A percentile compares a stretch with the other conserved stretches of the same genome.
Evolutionary conservation across 2,329 filamentous ascomycete genomes (phyloP).

Genomic region (Pseudogymnoascus sp.): DNA sequence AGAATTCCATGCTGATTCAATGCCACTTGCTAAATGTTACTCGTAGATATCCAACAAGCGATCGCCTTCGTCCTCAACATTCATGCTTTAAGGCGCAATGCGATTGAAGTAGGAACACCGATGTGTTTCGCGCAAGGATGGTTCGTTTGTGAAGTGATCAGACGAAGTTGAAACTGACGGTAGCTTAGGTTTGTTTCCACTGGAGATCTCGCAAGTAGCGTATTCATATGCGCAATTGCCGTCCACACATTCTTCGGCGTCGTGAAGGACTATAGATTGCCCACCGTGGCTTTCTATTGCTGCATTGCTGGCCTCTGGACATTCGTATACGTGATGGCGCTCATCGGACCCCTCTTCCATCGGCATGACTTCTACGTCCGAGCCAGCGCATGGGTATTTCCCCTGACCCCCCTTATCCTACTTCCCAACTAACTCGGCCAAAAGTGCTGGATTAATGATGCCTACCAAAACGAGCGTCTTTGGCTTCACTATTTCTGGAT

Average conservation of each 20-base stretch:
- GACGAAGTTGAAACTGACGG: background rate
- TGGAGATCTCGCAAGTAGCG: slow-evolving; percentile 47
- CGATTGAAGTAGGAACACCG: slow-evolving; percentile 44
- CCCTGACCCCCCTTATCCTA: slow-evolving; percentile 31
- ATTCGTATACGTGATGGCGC: slow-evolving; percentile 51
- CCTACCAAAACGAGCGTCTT: slow-evolving; percentile 48
- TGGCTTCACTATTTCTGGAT: slow-evolving; percentile 61
- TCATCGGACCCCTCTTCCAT: slow-evolving; percentile 37
- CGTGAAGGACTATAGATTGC: slow-evolving; percentile 47
- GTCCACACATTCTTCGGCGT: slow-evolving; percentile 60
- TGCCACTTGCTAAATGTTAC: background rate
- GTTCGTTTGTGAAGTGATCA: slow-evolving; percentile 38
- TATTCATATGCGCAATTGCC: slow-evolving; percentile 61
- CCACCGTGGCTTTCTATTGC: slow-evolving; percentile 43
- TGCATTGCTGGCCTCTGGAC: slow-evolving; percentile 46
- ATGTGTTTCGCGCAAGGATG: slow-evolving; percentile 61
- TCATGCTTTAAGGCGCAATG: slow-evolving; percentile 48
- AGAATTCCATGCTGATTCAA: background rate
- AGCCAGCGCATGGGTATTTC: slow-evolving; percentile 54
- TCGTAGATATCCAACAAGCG: slow-evolving; percentile 57
- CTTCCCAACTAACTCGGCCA: background rate
- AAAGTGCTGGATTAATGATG: slow-evolving; percentile 50
- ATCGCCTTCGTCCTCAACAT: slow-evolving; percentile 57
- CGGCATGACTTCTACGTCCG: slow-evolving; percentile 50
- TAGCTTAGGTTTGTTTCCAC: background rate